Evolutionary conservation across 169 alveolate species (phyloP).

Genomic region (Babesia divergens): DNA sequence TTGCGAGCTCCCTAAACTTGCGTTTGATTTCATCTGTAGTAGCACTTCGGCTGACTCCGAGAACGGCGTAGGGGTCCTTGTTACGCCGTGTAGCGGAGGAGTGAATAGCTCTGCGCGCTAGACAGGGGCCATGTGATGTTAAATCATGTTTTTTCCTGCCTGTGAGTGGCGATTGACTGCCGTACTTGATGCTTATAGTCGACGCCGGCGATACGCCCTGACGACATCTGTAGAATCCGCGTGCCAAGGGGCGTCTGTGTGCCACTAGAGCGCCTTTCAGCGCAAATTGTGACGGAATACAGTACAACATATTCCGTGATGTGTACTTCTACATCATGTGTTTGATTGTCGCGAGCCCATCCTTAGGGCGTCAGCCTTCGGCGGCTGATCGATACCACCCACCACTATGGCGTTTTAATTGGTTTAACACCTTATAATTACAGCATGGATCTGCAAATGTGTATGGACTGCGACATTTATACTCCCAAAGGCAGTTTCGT

Average conservation of each 20-base stretch:
- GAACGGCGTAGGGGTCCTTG: slow-evolving; percentile 80
- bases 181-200: not conserved
- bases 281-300: not conserved
- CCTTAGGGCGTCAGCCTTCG: too few relatives aligned
- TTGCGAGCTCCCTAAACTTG: slow-evolving; percentile 87
- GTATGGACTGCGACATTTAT: too few relatives aligned
- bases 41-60: slow-evolving; percentile 88
- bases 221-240: slow-evolving; percentile 14
- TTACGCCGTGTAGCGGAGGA: slow-evolving; percentile 32
- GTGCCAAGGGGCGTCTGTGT: not conserved
- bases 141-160: too few relatives aligned
- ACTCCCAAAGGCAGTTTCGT: too few relatives aligned
- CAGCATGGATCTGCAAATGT: too few relatives aligned
- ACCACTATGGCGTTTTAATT: too few relatives aligned
- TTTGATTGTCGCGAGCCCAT: not conserved
- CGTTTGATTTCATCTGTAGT: slow-evolving; percentile 84
- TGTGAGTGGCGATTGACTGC: too few relatives aligned
- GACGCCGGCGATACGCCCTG: not conserved
- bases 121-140: too few relatives aligned
- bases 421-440: too few relatives aligned
- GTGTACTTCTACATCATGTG: not conserved
- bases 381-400: too few relatives aligned
- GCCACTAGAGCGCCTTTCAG: not conserved
- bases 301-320: not conserved
- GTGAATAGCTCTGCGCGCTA: too few relatives aligned